phyloP scores from a whole-genome alignment of 305 asterid species.

The Ilex paraguariensis region DNA sequence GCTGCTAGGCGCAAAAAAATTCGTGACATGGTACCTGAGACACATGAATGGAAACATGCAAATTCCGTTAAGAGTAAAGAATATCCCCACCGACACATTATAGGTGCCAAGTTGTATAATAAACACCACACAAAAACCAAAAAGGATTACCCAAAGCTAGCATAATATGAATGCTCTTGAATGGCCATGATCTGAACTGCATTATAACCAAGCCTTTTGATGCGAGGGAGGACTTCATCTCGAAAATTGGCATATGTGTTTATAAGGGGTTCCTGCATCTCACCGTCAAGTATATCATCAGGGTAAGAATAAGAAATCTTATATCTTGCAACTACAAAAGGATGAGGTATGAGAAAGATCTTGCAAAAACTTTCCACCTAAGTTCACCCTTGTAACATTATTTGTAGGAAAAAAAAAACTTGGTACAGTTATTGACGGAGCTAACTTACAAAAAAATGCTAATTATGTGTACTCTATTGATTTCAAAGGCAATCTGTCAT shows the following conservation, averaged over 20 bases:
- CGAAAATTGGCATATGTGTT: conserved; percentile 89
- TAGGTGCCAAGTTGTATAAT: not conserved
- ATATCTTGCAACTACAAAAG: too few species aligned
- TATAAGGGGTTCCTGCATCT: conserved; percentile 75
- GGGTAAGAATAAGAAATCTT: too few species aligned
- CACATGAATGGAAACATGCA: conserved; percentile 16
- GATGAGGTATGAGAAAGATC: too few species aligned
- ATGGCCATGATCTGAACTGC: conserved; percentile 99
- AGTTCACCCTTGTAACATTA: too few species aligned
- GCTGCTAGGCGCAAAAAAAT: conserved; percentile 99
- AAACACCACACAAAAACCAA: conserved; percentile 8
- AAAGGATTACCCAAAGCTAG: conserved; percentile 86
- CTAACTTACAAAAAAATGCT: not conserved
- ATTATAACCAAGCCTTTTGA: conserved; percentile 93
- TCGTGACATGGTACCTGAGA: conserved; percentile 94
- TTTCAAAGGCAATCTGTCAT: not conserved
- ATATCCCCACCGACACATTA: not conserved
- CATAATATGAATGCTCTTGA: conserved; percentile 99
- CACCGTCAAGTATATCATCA: not conserved
- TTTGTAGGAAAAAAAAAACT: not conserved
- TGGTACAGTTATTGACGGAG: not conserved
- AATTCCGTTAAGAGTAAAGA: conserved; percentile 23
- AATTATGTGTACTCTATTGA: too few species aligned
- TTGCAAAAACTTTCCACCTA: too few species aligned
- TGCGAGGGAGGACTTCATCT: conserved; percentile 97